phyloP scores from a whole-genome alignment of 768 basidiomycete species.

The Phylloporus rhodoxanthus region DNA sequence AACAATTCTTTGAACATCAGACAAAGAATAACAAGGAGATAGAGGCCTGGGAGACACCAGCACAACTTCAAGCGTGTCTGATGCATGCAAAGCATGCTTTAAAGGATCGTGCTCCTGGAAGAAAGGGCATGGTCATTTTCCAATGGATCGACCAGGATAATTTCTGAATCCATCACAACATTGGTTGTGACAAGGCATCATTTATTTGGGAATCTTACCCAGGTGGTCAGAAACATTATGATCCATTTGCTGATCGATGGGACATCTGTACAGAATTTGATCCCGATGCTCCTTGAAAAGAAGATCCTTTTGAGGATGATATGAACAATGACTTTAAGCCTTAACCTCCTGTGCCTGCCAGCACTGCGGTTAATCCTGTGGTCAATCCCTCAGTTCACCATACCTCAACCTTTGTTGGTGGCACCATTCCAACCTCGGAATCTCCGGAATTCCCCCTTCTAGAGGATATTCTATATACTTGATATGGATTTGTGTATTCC shows the following conservation, averaged over 20 bases:
- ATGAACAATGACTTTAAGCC: no score
- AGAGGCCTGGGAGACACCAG: neutral
- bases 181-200: neutral
- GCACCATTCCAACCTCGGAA: no score
- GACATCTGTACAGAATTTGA: conserved; percentile 2
- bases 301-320: neutral
- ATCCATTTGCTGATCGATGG: neutral
- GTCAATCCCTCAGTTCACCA: neutral
- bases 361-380: neutral
- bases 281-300: neutral
- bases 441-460: no score
- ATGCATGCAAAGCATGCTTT: neutral
- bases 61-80: neutral
- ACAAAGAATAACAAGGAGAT: neutral
- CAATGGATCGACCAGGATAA: neutral
- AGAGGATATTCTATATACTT: neutral
- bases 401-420: no score
- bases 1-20: neutral
- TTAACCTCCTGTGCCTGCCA: no score
- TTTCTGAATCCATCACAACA: neutral
- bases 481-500: conserved; percentile 1
- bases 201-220: neutral
- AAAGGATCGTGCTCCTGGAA: neutral
- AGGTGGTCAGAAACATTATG: neutral
- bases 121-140: neutral